phyloP scores from a whole-genome alignment of 2,329 filamentous ascomycete genomes.

The Aspergillus sp. region DNA sequence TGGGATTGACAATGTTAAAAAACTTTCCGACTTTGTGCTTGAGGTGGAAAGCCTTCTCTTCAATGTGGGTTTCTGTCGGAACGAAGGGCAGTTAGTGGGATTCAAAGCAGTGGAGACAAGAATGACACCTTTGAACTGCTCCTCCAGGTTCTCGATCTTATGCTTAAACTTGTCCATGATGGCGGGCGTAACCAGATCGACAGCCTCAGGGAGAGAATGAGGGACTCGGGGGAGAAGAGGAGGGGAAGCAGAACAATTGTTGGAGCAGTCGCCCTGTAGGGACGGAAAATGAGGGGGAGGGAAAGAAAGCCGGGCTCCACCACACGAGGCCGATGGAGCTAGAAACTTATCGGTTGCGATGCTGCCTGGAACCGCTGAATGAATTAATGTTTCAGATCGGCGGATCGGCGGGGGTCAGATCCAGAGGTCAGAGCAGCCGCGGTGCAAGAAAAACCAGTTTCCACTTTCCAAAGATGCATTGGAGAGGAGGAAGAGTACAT shows the following conservation, averaged over 20 bases:
- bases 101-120: neutral
- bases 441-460: neutral
- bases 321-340: neutral
- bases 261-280: neutral
- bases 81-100: conserved; percentile 3
- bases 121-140: conserved; percentile 32
- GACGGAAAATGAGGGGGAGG: neutral
- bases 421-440: neutral
- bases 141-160: conserved; percentile 29
- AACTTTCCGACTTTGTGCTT: conserved; percentile 67
- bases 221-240: neutral
- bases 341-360: neutral
- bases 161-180: conserved; percentile 31
- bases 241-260: neutral
- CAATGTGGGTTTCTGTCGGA: conserved; percentile 37
- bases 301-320: neutral
- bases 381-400: neutral
- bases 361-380: conserved; percentile 1
- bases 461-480: neutral
- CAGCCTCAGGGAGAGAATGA: neutral
- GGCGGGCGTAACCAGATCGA: neutral
- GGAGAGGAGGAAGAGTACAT: neutral
- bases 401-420: neutral
- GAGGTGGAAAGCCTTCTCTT: conserved; percentile 58
- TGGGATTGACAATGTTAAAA: conserved; percentile 72